A percentile compares a stretch with the other conserved stretches of the same genome.
Evolutionary conservation across 495 filamentous ascomycete species (phyloP).

Genomic region (Penicillium pulvis): DNA sequence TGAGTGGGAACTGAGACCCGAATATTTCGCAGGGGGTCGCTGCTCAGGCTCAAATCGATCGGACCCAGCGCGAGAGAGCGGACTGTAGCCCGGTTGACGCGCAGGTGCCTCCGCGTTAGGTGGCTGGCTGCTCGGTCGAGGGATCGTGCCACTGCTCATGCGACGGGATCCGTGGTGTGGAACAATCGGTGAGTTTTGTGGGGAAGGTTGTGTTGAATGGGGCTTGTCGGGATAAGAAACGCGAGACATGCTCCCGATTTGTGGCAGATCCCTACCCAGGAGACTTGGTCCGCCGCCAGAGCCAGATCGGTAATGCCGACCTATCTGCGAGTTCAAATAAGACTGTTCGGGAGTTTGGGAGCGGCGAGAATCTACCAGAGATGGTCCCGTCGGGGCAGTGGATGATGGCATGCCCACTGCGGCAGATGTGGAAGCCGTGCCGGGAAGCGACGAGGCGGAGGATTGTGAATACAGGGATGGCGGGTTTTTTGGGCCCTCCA

Average conservation of each 20-base stretch:
- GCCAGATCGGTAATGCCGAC: constrained; percentile 45
- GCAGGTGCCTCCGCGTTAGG: constrained; percentile 40
- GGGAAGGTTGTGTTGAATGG: constrained; percentile 43
- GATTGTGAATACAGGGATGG: constrained; percentile 57
- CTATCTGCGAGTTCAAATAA: constrained; percentile 34
- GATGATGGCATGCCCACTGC: constrained; percentile 50
- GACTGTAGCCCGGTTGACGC: constrained; percentile 41
- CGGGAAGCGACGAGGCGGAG: constrained; percentile 45
- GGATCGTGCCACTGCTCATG: constrained; percentile 42
- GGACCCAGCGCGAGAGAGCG: constrained; percentile 34
- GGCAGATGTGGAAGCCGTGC: constrained; percentile 34
- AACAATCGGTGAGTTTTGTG: constrained; percentile 41
- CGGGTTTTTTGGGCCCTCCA: constrained; percentile 60
- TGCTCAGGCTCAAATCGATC: constrained; percentile 35
- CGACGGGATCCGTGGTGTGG: constrained; percentile 41
- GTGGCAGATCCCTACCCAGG: constrained; percentile 33
- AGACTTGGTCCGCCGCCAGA: constrained; percentile 43
- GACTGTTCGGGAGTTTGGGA: constrained; percentile 75
- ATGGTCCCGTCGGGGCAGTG: constrained; percentile 44
- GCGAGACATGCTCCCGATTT: constrained; percentile 40
- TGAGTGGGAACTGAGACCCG: constrained; percentile 34
- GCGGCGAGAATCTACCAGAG: constrained; percentile 62
- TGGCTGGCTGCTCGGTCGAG: constrained; percentile 48
- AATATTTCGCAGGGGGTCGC: constrained; percentile 31
- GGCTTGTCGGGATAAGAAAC: constrained; percentile 42